Conservation (phyloP, 176 grass and related monocot genomes). For the Miscanthus lutarioriparius region DNA sequence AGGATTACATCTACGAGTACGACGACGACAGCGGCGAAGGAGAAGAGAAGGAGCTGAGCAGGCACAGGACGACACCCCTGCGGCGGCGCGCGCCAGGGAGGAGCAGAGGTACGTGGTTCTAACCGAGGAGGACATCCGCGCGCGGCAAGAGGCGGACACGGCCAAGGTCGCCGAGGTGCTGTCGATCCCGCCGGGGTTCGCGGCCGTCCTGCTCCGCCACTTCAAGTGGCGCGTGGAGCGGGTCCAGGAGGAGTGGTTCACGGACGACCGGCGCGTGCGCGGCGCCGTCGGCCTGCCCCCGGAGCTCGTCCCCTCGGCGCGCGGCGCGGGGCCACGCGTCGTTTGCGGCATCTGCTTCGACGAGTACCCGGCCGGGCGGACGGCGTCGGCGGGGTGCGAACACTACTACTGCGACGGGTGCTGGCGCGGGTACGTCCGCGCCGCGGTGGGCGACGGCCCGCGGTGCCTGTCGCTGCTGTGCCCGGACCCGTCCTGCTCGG, state of each 20-base stretch:
- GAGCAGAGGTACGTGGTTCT: background rate
- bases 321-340: background rate
- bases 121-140: background rate
- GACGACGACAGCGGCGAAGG: background rate
- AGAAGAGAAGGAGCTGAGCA: background rate
- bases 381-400: background rate
- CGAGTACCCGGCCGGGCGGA: background rate
- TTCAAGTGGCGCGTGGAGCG: background rate
- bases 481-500: constrained; percentile 32
- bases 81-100: background rate
- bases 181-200: background rate
- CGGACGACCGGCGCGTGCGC: constrained; percentile 10
- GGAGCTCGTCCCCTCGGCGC: background rate
- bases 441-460: constrained; percentile 22
- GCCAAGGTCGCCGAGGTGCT: background rate
- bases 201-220: background rate
- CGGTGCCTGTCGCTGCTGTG: constrained; percentile 41
- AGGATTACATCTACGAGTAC: too few relatives aligned
- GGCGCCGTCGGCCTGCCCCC: background rate
- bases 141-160: background rate
- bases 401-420: constrained; percentile 15
- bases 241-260: constrained; percentile 36
- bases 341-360: constrained; percentile 19
- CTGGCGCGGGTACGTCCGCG: constrained; percentile 35
- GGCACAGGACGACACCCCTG: background rate